Base-by-base conservation (phyloP, 2,329 filamentous ascomycete genomes). In the Claviceps sp. region DNA sequence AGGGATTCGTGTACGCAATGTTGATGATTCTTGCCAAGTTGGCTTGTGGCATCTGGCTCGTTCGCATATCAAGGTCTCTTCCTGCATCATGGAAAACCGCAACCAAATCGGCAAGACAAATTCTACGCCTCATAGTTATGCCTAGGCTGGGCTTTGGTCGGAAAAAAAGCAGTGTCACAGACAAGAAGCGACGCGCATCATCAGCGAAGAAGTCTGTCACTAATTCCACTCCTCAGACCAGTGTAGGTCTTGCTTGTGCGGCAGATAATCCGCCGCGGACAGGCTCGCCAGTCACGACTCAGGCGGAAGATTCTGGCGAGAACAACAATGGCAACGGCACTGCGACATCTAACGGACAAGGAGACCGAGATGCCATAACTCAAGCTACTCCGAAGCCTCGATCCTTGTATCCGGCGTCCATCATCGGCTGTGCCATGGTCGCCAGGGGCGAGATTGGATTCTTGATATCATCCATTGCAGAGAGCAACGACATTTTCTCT, bases 371-470 rank as follows among this genome's bases (percentile, higher is more conserved):
- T 17, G 3, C 6, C n/a, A 54, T 57, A 0, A 26, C 16, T 0
- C 54, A 59, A 2, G 54, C 49, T 1, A 61, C 68, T 5, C 60
- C 68, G 0, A 79, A 76, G 47, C 77, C 81, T 0, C 65, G 75
- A 3, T 88, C 84, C 0, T 67, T 87, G 1, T 84, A 88, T 55
- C 84, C 85, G 0, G 75, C 81, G 0, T 72, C 76, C 0, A 80
- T 90, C 2, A 67, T 90, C 0, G 82, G 82, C 0, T 70, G 76
- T 17, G 74, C 71, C 2, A 91, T 91, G 86, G 77, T 85, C 0
- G 80, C 86, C 0, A 74, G 86, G n/a, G 86, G 87, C 0, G 87
- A 93, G 62, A 87, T 91, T 38, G 85, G 86, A 0, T 89, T 89
- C 55, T 64, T 91, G 44, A 87, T 93, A 55, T 81, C 82, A 1